Evolutionary conservation across 2,329 filamentous ascomycete species (phyloP).

Genomic region (Colletotrichum somersetense): DNA sequence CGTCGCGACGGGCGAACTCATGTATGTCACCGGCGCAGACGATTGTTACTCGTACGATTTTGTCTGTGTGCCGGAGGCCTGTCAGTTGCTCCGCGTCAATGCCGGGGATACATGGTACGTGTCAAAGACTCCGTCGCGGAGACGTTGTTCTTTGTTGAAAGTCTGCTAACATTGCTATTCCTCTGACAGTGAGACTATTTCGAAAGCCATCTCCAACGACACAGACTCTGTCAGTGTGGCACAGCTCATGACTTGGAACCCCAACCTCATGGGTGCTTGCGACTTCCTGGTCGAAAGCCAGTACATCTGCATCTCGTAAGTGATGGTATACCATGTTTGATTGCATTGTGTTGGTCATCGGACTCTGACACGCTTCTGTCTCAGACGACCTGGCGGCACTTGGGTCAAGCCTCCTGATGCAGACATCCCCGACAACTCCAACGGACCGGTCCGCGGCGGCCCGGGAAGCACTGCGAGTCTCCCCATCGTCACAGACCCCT

Average conservation of each 20-base stretch:
- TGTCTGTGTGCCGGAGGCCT: conserved; percentile 16
- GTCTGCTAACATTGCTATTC: not conserved
- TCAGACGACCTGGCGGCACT: conserved; percentile 21
- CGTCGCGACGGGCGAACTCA: conserved; percentile 17
- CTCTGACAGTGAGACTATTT: not conserved
- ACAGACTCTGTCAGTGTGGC: conserved; percentile 16
- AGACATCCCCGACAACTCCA: conserved; percentile 28
- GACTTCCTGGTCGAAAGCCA: conserved; percentile 24
- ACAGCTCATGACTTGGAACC: conserved; percentile 31
- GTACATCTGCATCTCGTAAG: conserved; percentile 29
- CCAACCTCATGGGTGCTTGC: conserved; percentile 33
- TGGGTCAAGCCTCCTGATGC: conserved; percentile 21
- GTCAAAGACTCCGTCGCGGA: too few relatives aligned
- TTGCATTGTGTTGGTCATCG: too few relatives aligned
- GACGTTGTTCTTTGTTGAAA: too few relatives aligned
- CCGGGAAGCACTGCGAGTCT: conserved; percentile 31
- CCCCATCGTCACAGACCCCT: conserved; percentile 23
- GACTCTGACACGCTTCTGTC: not conserved
- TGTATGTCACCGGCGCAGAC: not conserved
- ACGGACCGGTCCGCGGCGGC: conserved; percentile 36
- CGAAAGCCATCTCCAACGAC: conserved; percentile 16
- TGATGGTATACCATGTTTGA: not conserved
- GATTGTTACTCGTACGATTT: too few relatives aligned
- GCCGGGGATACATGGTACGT: not conserved
- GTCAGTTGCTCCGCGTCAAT: conserved; percentile 15